phyloP scores from a whole-genome alignment of 805 yeast genomes.

The Suhomyces faveliae region DNA sequence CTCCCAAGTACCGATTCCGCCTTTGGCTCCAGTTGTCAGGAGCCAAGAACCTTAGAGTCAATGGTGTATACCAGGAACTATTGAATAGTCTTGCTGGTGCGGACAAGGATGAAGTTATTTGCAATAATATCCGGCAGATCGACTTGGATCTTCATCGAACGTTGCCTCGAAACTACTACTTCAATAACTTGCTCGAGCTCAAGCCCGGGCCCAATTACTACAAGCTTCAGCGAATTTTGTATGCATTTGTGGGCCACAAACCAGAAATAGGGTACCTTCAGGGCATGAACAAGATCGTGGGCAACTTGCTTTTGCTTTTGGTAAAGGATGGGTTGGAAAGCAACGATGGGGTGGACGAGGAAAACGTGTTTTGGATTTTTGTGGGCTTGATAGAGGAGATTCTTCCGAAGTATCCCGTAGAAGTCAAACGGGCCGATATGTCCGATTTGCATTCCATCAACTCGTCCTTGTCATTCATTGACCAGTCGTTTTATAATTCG shows the following conservation, averaged over 20 bases:
- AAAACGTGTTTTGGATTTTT: constrained; percentile 55
- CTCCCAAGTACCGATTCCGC: constrained; percentile 44
- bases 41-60: constrained; percentile 40
- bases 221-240: constrained; percentile 45
- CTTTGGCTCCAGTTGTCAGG: constrained; percentile 59
- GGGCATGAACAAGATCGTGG: constrained; percentile 62
- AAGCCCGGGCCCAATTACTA: constrained; percentile 54
- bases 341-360: constrained; percentile 25
- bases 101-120: constrained; percentile 5
- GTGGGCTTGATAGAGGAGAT: constrained; percentile 49
- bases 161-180: constrained; percentile 52
- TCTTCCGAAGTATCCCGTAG: constrained; percentile 38
- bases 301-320: constrained; percentile 39
- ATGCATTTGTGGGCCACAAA: constrained; percentile 48
- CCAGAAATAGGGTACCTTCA: constrained; percentile 56
- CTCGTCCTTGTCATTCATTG: neutral
- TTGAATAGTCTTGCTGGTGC: constrained; percentile 13
- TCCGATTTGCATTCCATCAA: neutral
- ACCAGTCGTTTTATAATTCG: constrained; percentile 13
- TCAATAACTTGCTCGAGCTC: constrained; percentile 36
- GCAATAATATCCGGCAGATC: constrained; percentile 44
- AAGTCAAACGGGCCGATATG: neutral
- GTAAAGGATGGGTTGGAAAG: neutral
- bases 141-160: constrained; percentile 55
- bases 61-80: constrained; percentile 46